Percentiles rank a stretch among this genome's conserved stretches.
These are phyloP conservation scores for Colletotrichum sp. DNA, from an alignment of 2,329 filamentous ascomycete species.

Conservation along the genomic window DNA sequence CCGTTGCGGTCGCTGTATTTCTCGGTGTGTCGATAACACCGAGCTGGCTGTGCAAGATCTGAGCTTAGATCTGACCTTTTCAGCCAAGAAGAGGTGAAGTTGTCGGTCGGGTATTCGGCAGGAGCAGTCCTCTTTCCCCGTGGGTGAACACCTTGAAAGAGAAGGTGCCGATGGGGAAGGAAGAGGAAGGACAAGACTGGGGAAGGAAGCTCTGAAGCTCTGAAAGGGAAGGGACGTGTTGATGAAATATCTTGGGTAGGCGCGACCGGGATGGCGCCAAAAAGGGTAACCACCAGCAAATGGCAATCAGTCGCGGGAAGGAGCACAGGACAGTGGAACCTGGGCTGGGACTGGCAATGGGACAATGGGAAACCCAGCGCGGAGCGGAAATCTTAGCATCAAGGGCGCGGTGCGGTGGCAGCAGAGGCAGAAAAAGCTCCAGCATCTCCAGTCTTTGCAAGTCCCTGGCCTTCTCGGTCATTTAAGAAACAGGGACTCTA, in stretches of 20 bases:
- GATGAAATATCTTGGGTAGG: conserved; percentile 17
- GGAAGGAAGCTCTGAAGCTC: neutral
- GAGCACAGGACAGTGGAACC: neutral
- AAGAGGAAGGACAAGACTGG: conserved; percentile 2
- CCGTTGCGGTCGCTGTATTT: conserved; percentile 1
- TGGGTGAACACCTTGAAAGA: neutral
- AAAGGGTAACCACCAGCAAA: neutral
- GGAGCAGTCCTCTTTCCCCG: neutral
- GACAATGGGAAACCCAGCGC: neutral
- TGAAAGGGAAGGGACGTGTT: neutral
- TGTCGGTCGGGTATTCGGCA: neutral
- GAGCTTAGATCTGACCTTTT: neutral
- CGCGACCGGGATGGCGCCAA: neutral
- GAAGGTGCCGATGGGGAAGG: conserved; percentile 1
- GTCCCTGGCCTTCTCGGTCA: neutral
- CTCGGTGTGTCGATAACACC: neutral
- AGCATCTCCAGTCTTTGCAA: neutral
- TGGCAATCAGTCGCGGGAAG: neutral
- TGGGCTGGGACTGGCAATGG: neutral
- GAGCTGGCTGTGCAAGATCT: neutral
- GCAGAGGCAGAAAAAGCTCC: neutral
- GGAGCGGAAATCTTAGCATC: neutral
- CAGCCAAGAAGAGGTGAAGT: neutral
- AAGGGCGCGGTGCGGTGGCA: neutral
- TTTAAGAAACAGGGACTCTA: conserved; percentile 18